Percentiles rank a stretch among this genome's conserved stretches.
Conservation (phyloP, 495 filamentous ascomycete species). For the Talaromyces nanjingensis region DNA sequence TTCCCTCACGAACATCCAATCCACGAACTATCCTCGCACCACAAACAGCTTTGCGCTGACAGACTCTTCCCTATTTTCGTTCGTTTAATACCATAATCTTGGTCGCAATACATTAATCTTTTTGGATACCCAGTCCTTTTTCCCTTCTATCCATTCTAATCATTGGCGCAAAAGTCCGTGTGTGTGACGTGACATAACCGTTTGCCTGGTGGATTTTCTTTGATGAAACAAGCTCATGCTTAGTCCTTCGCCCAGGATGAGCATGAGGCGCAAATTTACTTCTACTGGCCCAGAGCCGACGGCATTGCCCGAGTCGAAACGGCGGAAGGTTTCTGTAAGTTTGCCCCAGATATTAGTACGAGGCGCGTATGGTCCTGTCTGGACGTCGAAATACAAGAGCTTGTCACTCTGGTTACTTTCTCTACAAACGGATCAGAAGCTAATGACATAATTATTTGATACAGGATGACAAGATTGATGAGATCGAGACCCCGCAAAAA, state of each 20-base stretch:
- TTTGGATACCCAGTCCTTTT: not conserved
- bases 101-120: not conserved
- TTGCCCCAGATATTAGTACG: not conserved
- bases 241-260: conserved; percentile 36
- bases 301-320: conserved; percentile 49
- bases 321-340: conserved; percentile 53
- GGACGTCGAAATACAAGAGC: not conserved
- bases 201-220: not conserved
- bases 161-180: not conserved
- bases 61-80: not conserved
- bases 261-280: conserved; percentile 60
- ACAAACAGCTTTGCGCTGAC: not conserved
- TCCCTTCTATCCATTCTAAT: not conserved
- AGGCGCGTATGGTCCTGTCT: not conserved
- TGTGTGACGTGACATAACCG: not conserved
- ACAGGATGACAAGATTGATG: conserved; percentile 10
- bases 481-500: conserved; percentile 47
- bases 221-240: conserved; percentile 3
- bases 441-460: conserved; percentile 7
- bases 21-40: not conserved
- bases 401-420: not conserved
- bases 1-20: conserved; percentile 4
- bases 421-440: not conserved
- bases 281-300: conserved; percentile 27
- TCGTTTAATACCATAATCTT: not conserved